Base-by-base conservation (phyloP, 805 yeast genomes). In the Kuraishia piskuri region DNA sequence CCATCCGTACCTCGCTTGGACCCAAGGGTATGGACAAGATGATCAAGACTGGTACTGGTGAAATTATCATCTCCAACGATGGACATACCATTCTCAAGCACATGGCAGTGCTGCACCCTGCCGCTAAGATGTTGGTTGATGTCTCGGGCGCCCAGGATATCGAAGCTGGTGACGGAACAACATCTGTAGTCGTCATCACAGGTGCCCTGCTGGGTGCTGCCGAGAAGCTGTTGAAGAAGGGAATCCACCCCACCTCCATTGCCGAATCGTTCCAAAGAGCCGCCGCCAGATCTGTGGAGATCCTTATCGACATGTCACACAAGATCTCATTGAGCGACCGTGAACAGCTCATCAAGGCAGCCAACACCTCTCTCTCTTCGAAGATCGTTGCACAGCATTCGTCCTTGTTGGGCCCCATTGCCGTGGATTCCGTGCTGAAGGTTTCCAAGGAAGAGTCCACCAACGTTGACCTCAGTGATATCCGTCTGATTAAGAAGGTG, bases 11-110 rank as follows among this genome's bases (percentile, higher is more conserved):
- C 5, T 86, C 98, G 17, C 75, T 94, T 55, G 99, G 99, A 21
- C 99, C 99, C 54, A 92, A 90, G 70, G 99, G 99, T 56, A 94
- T 94, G 99, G 99, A 94, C 70, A 94, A 94, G 75, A 92, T 94
- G 98, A 90, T 89, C 73, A 90, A 90, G 71, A 91, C 98, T 20
- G 86, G 91, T 51, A 80, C 79, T 55, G 98, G 98, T 45, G 90
- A 94, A 65, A 88, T 92, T 61, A 86, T 91, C 64, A 91, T 94
- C 61, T 90, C 98, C 58, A 94, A 94, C 69, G 99, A 94, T 71
- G 99, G 99, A 36, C 98, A 95, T 70, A 94, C 99, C 2, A 94
- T 94, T 61, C 75, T 92, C 61, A 84, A 88, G 63, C 97, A 94
- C 69, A 94, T 94, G 98, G 98, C 99, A 1, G 96, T 94, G 51